A percentile compares a stretch with the other conserved stretches of the same genome.
Conservation (phyloP, 2,329 filamentous ascomycete species). For the Exophiala sp. region DNA sequence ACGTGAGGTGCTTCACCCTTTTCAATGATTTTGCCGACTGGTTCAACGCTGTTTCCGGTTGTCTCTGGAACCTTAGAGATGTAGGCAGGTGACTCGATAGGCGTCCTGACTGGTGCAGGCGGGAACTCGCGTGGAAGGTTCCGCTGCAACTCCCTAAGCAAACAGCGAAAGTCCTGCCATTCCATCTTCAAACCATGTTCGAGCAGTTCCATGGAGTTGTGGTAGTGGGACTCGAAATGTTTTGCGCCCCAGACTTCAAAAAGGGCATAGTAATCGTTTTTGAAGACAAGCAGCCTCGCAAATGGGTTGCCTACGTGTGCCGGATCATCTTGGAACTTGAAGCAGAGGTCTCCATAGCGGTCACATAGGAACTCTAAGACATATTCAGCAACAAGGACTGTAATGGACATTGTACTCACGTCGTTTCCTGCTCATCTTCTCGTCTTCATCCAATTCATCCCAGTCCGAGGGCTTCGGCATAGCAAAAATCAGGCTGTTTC, state of each 20-base stretch:
- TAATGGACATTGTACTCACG: neutral
- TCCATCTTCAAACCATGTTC: slow-evolving; percentile 6
- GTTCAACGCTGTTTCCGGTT: too few relatives aligned
- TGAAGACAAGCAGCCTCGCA: slow-evolving; percentile 1
- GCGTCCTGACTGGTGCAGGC: too few relatives aligned
- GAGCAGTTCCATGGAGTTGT: slow-evolving; percentile 1
- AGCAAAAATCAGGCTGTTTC: slow-evolving; percentile 5
- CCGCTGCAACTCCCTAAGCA: too few relatives aligned
- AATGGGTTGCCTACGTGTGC: neutral
- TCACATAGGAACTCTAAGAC: slow-evolving; percentile 9
- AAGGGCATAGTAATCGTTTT: slow-evolving; percentile 6
- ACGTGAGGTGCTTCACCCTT: too few relatives aligned
- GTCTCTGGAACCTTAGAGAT: too few relatives aligned
- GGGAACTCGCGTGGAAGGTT: too few relatives aligned
- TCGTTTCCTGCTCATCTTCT: slow-evolving; percentile 1
- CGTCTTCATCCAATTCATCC: slow-evolving; percentile 1
- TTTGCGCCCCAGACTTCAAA: slow-evolving; percentile 10
- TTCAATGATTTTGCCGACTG: too few relatives aligned
- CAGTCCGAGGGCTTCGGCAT: slow-evolving; percentile 12
- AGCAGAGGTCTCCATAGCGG: slow-evolving; percentile 3
- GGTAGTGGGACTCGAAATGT: slow-evolving; percentile 3
- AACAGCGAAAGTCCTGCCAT: neutral
- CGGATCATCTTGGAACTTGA: slow-evolving; percentile 13
- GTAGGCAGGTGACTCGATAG: too few relatives aligned
- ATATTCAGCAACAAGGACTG: neutral